These are phyloP conservation scores for Phytophthora agathidicida DNA, from an alignment of 352 stramenopile species.

Conservation along the genomic window DNA sequence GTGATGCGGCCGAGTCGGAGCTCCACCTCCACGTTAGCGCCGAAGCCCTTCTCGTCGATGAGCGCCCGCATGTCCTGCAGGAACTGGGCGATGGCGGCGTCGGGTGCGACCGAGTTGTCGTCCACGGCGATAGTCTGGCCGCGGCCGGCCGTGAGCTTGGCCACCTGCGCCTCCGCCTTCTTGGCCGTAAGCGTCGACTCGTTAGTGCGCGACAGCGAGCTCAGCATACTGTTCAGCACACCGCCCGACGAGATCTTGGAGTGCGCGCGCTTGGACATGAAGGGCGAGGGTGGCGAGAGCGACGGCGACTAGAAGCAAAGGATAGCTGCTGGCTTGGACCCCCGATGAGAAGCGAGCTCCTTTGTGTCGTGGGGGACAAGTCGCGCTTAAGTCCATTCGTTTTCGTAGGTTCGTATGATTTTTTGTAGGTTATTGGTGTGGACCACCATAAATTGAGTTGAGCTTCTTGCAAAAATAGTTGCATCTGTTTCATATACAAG, in stretches of 20 bases:
- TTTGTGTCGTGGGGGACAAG: constrained; percentile 14
- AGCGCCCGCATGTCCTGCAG: constrained; percentile 75
- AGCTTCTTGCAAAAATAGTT: no score
- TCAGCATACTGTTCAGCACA: constrained; percentile 73
- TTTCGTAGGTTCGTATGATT: constrained; percentile 1
- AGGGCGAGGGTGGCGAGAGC: not conserved
- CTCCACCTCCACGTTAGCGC: constrained; percentile 83
- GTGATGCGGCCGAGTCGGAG: constrained; percentile 85
- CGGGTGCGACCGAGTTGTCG: constrained; percentile 64
- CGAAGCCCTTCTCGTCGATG: constrained; percentile 83
- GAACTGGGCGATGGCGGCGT: constrained; percentile 82
- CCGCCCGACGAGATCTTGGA: constrained; percentile 46
- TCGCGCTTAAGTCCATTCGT: not conserved
- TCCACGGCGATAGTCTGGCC: constrained; percentile 79
- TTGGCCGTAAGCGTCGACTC: constrained; percentile 76
- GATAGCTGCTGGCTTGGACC: constrained; percentile 10
- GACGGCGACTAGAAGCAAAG: not conserved
- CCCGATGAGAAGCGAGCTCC: constrained; percentile 12
- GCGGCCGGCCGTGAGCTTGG: constrained; percentile 72
- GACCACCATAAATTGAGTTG: not conserved
- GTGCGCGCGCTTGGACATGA: constrained; percentile 75
- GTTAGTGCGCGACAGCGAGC: constrained; percentile 76
- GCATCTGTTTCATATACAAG: no score
- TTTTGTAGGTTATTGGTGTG: not conserved
- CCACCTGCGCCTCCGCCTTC: constrained; percentile 76